Percentiles rank a stretch among this genome's conserved stretches.
These are phyloP conservation scores for Trichoderma sp. DNA, from an alignment of 2,329 filamentous ascomycete species.

Conservation along the genomic window DNA sequence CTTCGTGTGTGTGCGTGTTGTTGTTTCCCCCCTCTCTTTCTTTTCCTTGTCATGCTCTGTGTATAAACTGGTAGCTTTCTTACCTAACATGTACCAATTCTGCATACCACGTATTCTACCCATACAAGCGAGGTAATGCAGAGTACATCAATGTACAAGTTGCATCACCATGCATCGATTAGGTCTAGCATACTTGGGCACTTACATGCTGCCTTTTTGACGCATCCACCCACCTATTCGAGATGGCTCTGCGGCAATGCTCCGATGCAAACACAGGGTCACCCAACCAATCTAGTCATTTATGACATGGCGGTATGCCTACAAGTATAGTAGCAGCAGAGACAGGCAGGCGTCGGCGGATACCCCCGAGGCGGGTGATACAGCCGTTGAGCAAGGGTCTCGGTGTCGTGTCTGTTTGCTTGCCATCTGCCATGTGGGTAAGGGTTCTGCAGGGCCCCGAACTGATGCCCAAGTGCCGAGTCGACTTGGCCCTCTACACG, in stretches of 20 bases:
- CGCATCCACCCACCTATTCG: neutral
- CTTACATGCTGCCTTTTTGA: neutral
- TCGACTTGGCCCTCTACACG: neutral
- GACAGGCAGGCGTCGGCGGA: slow-evolving; percentile 2
- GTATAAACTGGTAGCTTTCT: neutral
- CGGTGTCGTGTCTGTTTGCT: slow-evolving; percentile 5
- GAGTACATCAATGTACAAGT: neutral
- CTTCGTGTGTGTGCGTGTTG: no score
- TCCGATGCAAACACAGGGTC: slow-evolving; percentile 16
- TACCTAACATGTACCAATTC: neutral
- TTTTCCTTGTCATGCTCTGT: neutral
- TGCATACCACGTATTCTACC: neutral
- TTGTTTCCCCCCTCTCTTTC: no score
- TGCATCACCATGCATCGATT: neutral
- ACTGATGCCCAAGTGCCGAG: neutral
- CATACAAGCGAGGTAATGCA: neutral
- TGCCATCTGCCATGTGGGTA: slow-evolving; percentile 9
- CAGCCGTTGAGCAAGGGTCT: slow-evolving; percentile 9
- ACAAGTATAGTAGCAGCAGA: neutral
- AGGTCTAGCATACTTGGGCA: slow-evolving; percentile 1
- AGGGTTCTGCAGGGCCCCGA: slow-evolving; percentile 7
- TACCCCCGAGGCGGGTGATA: slow-evolving; percentile 7
- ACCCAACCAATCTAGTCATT: slow-evolving; percentile 14
- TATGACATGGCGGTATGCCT: slow-evolving; percentile 5
- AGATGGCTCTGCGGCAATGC: neutral